phyloP scores from a whole-genome alignment of 2,329 filamentous ascomycete genomes.

The Zasmidium angulare region DNA sequence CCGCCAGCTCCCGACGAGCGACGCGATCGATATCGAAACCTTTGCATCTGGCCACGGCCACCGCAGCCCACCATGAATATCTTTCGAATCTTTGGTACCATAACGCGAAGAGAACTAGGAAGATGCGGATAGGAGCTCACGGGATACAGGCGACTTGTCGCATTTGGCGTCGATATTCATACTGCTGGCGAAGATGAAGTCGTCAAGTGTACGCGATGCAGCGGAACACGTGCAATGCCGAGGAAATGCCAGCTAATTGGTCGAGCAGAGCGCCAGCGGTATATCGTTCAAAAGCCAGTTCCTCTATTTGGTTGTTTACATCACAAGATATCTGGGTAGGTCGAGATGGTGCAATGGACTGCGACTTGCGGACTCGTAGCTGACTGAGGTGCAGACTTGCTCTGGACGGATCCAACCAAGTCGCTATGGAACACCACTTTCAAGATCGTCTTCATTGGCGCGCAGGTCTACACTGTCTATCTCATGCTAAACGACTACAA shows the following conservation, averaged over 20 bases:
- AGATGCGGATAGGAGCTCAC: constrained; percentile 16
- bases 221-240: neutral
- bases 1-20: neutral
- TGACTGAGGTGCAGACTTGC: constrained; percentile 63
- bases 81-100: constrained; percentile 66
- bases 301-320: constrained; percentile 89
- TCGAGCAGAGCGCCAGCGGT: constrained; percentile 82
- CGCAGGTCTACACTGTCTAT: constrained; percentile 92
- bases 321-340: constrained; percentile 76
- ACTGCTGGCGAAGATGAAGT: constrained; percentile 91
- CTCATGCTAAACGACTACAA: constrained; percentile 98
- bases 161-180: constrained; percentile 94
- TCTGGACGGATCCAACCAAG: constrained; percentile 67
- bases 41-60: constrained; percentile 4
- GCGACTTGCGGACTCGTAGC: neutral
- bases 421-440: constrained; percentile 86
- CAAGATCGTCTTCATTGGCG: constrained; percentile 90
- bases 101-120: constrained; percentile 5
- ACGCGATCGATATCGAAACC: constrained; percentile 5
- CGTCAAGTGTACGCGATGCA: constrained; percentile 68
- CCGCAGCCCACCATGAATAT: constrained; percentile 58
- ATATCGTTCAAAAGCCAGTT: constrained; percentile 99
- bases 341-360: neutral
- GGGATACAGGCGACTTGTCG: constrained; percentile 77
- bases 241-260: constrained; percentile 1